Conservation (phyloP, 192 early-diverging fungal species). For the Backusella liffmaniae region DNA sequence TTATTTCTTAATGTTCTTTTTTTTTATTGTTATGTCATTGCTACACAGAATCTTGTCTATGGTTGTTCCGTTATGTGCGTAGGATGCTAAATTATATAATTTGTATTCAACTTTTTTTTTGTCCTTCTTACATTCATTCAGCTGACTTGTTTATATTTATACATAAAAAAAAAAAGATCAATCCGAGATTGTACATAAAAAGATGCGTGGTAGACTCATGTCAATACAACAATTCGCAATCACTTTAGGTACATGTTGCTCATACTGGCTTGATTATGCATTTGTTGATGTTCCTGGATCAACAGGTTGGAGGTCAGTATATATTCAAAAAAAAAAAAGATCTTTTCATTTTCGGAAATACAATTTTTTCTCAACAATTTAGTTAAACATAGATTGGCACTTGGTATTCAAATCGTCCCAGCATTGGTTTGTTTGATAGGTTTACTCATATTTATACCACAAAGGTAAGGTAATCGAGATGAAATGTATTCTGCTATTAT, state of each 20-base stretch:
- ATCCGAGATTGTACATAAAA: slow-evolving; percentile 79
- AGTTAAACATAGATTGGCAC: slow-evolving; percentile 64
- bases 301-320: slow-evolving; percentile 24
- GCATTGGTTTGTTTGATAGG: slow-evolving; percentile 65
- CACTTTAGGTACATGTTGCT: slow-evolving; percentile 73
- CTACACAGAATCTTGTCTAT: slow-evolving; percentile 46
- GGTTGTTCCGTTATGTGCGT: slow-evolving; percentile 52
- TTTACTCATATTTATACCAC: slow-evolving; percentile 68
- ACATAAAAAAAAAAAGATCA: slow-evolving; percentile 35
- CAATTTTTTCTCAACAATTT: background rate
- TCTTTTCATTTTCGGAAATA: background rate
- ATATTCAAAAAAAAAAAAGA: background rate
- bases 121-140: background rate
- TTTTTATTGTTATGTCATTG: slow-evolving; percentile 9
- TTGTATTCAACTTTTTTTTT: background rate
- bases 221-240: slow-evolving; percentile 89
- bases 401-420: slow-evolving; percentile 80
- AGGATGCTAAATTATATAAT: background rate
- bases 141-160: background rate
- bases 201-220: slow-evolving; percentile 80
- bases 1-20: slow-evolving; percentile 2
- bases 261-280: slow-evolving; percentile 43
- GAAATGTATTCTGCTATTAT: slow-evolving; percentile 52
- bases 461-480: background rate
- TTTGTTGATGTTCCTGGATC: slow-evolving; percentile 13